Evolutionary conservation across 352 stramenopile species (phyloP), one percentile per base, ranked within the genome.

Genomic region (Pythium coloratum): DNA sequence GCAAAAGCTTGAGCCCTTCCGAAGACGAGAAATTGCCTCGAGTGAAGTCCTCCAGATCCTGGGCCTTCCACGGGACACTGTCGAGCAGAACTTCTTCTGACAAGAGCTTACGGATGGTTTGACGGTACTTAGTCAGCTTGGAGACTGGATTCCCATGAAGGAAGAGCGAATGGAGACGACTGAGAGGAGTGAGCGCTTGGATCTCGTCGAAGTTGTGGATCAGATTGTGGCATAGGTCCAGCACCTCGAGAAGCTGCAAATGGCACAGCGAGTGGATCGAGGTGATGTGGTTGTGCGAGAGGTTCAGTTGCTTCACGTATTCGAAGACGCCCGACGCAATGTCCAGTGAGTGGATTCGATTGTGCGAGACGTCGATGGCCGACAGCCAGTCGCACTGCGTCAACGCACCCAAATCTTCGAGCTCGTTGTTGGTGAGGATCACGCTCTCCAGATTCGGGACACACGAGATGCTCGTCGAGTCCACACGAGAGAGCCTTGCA

Each of bases 211-310:
- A 6, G 5, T 33, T 34, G 12, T 49, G 10, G 18, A 69, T 59
- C 6, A 49, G n/a, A 18, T 69, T 69, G 62, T 54, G 28, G 6
- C 34, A 26, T 3, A 69, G 34, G 30, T 69, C 62, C 18, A 69
- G 10, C 4, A 33, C 33, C 36, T 69, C 62, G 8, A 69, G 34
- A 7, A 47, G 49, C 1, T 1, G 12, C 16, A 50, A 50, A 3
- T 46, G 28, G 42, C 42, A 26, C 4, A 63, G 34, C 1, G 20
- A 24, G 8, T 26, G 8, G 14, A 63, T 26, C 3, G 53, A 62
- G 13, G 9, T 59, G 42, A 64, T 56, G 2, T 26, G 26, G 20
- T 69, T 69, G 55, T 69, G 55, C 6, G 54, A 42, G n/a, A 69
- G 55, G 12, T 63, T 69, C n/a, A 69, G 24, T 13, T 58, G 28